A percentile compares a stretch with the other conserved stretches of the same genome.
These are phyloP conservation scores for Peniophora sp. DNA, from an alignment of 1,284 basidiomycete genomes.

Conservation along the genomic window DNA sequence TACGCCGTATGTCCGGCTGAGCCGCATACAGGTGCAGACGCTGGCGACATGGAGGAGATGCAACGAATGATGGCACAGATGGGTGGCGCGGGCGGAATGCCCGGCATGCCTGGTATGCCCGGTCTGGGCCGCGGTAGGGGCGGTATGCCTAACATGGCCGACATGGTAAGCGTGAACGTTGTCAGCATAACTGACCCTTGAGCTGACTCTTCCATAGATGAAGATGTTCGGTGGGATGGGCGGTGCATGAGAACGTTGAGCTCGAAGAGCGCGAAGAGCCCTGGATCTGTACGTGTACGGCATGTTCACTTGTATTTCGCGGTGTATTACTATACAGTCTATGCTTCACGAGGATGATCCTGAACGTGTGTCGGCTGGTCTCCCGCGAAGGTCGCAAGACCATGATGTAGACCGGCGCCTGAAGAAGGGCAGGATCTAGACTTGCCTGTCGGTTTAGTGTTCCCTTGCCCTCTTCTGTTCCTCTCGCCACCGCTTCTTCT, in stretches of 20 bases:
- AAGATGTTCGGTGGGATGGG: conserved; percentile 77
- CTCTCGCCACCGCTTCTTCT: conserved; percentile 61
- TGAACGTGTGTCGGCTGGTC: too few relatives aligned
- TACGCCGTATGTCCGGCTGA: too few relatives aligned
- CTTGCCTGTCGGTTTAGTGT: background rate
- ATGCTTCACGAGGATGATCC: too few relatives aligned
- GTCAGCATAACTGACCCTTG: too few relatives aligned
- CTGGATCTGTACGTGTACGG: too few relatives aligned
- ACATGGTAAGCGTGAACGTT: conserved; percentile 41
- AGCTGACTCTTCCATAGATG: conserved; percentile 2
- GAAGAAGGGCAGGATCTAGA: too few relatives aligned
- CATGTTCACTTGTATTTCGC: too few relatives aligned
- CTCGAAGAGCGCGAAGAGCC: too few relatives aligned
- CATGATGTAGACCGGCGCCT: too few relatives aligned
- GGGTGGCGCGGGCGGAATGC: conserved; percentile 55
- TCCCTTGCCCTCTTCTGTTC: conserved; percentile 13
- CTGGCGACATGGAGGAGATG: conserved; percentile 82
- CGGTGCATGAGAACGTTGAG: conserved; percentile 13
- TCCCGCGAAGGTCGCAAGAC: too few relatives aligned
- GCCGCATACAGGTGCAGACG: too few relatives aligned
- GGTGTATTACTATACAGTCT: too few relatives aligned
- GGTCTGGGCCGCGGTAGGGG: conserved; percentile 45
- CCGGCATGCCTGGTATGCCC: conserved; percentile 44
- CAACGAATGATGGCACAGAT: conserved; percentile 87
- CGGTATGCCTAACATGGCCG: conserved; percentile 54